A percentile compares a stretch with the other conserved stretches of the same genome.
Evolutionary conservation across 2,329 filamentous ascomycete genomes (phyloP).

Genomic region (Dactylellina drechsleri): DNA sequence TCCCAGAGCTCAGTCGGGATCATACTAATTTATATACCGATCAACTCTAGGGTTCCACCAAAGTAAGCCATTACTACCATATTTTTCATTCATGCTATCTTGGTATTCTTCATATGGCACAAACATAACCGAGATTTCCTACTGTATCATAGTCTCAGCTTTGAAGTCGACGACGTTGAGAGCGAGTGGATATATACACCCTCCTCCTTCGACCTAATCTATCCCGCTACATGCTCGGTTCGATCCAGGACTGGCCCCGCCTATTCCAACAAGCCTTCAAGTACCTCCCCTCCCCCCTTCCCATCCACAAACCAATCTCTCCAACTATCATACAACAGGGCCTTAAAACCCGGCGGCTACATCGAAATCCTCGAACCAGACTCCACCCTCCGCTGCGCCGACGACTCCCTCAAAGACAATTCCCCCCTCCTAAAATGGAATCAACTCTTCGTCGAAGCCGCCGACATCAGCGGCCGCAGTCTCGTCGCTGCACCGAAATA

Average conservation of each 20-base stretch:
- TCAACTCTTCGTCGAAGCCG: constrained; percentile 58
- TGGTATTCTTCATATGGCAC: not conserved
- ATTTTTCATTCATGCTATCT: too few species aligned
- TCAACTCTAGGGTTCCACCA: constrained; percentile 22
- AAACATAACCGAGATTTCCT: not conserved
- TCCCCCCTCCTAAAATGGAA: constrained; percentile 59
- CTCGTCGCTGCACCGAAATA: constrained; percentile 54
- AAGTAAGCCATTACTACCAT: constrained; percentile 3
- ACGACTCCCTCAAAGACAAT: constrained; percentile 48
- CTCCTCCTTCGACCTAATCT: constrained; percentile 59
- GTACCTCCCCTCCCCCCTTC: constrained; percentile 49
- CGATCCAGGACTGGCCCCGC: constrained; percentile 69
- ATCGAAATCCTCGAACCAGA: constrained; percentile 54
- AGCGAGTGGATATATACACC: constrained; percentile 57
- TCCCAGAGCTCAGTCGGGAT: not conserved
- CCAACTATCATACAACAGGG: not conserved
- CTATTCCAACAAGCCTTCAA: constrained; percentile 65
- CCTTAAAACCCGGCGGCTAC: constrained; percentile 42
- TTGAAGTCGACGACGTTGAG: constrained; percentile 58
- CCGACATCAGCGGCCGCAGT: constrained; percentile 58
- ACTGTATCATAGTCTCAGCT: constrained; percentile 44
- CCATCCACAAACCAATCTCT: not conserved
- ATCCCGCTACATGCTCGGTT: constrained; percentile 67
- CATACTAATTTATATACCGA: not conserved
- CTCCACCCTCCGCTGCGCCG: constrained; percentile 24